Base-by-base conservation (phyloP, 805 yeast species). In the Metschnikowia vanudenii region DNA sequence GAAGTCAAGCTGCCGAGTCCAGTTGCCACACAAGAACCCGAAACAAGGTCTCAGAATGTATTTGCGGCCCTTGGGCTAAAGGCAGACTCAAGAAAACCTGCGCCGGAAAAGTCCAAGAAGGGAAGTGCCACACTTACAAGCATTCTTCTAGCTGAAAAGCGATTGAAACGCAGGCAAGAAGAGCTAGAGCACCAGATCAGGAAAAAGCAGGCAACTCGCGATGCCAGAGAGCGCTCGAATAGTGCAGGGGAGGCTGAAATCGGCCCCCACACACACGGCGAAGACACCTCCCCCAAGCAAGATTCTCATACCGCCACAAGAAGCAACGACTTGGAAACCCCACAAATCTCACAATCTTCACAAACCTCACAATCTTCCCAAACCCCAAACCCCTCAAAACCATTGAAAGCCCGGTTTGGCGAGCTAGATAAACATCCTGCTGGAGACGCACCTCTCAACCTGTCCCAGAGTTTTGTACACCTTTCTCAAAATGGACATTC, bases 31-130 rank as follows among this genome's bases (percentile, higher is more conserved):
- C 48, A 39, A 18, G 45, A 40, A 2, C 12, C 12, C 8, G 38
- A 31, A 16, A 19, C 12, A 3, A 45, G 49, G 22, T 42, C 49
- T 20, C 52, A 46, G n/a, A 53, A 68, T 51, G 63, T 65, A 14
- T 69, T 71, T 52, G 57, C 60, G 12, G 69, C 65, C 1, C 47
- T 70, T 18, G 75, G 75, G 4, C 57, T 71, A 29, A 63, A 60
- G 38, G 54, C 54, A 36, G 69, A 64, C 48, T 58, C 65, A 16
- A 50, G 34, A 56, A 60, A 43, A 17, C 59, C 55, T 1, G 58
- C 55, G 2, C 26, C 32, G 30, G 60, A 52, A 8, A 52, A 50
- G 36, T 45, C 51, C 42, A 55, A 47, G 55, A 69, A 53, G 56
- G 62, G 36, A 9, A 52, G 55, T 28, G 64, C 72, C 3, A 67